These are phyloP conservation scores for Russula ochroleuca DNA, from an alignment of 768 basidiomycete genomes.

Conservation along the genomic window DNA sequence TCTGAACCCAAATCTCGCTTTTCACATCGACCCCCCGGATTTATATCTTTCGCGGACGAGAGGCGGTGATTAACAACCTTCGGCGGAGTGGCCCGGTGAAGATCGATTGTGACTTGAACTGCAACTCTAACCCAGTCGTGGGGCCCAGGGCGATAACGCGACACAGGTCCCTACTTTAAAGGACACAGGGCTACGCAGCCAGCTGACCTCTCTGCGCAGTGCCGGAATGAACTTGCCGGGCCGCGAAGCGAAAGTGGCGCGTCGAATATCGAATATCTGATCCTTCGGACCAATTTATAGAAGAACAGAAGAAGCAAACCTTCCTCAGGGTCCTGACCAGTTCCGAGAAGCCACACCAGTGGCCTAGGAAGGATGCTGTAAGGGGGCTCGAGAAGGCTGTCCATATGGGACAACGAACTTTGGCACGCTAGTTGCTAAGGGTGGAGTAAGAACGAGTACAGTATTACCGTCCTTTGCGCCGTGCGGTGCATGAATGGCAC, in stretches of 20 bases:
- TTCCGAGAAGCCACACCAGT: slow-evolving; percentile 3
- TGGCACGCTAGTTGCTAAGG: neutral
- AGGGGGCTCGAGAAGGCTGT: neutral
- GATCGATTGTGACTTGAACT: neutral
- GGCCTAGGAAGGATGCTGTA: slow-evolving; percentile 6
- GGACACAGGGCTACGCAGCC: neutral
- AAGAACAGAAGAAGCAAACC: neutral
- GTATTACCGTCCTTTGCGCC: slow-evolving; percentile 6
- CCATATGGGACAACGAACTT: slow-evolving; percentile 22
- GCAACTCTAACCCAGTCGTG: neutral
- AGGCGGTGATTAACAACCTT: slow-evolving; percentile 14
- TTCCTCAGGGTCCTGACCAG: slow-evolving; percentile 16
- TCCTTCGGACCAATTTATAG: slow-evolving; percentile 14
- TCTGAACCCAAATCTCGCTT: neutral
- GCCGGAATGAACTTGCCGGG: slow-evolving; percentile 7
- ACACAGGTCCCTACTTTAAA: neutral
- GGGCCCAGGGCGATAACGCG: slow-evolving; percentile 23
- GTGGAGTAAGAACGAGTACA: neutral
- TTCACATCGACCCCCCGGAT: slow-evolving; percentile 1
- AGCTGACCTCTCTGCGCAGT: slow-evolving; percentile 12
- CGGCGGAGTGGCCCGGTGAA: slow-evolving; percentile 6
- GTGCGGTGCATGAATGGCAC: neutral
- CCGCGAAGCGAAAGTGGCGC: slow-evolving; percentile 13
- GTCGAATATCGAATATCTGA: slow-evolving; percentile 19
- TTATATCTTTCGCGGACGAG: slow-evolving; percentile 1